Conservation (phyloP, 768 basidiomycete genomes). For the Tubosaeta sp. region DNA sequence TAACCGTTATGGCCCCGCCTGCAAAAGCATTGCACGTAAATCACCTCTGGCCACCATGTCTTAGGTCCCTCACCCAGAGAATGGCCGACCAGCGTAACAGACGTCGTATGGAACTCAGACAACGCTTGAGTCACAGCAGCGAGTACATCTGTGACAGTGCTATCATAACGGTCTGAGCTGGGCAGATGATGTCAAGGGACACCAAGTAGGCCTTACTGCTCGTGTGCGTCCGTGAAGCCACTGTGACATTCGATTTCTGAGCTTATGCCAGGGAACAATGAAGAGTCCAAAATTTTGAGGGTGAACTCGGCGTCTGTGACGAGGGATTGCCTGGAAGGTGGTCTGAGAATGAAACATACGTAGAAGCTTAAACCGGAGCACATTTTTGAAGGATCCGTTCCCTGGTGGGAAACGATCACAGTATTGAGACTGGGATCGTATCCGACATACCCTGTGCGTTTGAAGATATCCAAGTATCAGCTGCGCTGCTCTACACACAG, state of each 20-base stretch:
- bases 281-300: slow-evolving; percentile 30
- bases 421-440: slow-evolving; percentile 37
- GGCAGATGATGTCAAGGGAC: not conserved
- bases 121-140: slow-evolving; percentile 42
- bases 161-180: slow-evolving; percentile 8
- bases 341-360: not conserved
- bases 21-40: not conserved
- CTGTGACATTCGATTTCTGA: slow-evolving; percentile 40
- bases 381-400: slow-evolving; percentile 31
- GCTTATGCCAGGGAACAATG: slow-evolving; percentile 48
- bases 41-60: not conserved
- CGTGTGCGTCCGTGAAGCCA: slow-evolving; percentile 46
- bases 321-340: slow-evolving; percentile 27
- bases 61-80: slow-evolving; percentile 31
- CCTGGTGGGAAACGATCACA: slow-evolving; percentile 38
- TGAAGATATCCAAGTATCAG: not conserved
- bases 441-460: slow-evolving; percentile 47
- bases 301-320: slow-evolving; percentile 43
- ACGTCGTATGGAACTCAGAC: slow-evolving; percentile 29
- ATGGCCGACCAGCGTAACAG: slow-evolving; percentile 45
- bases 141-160: slow-evolving; percentile 39
- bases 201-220: slow-evolving; percentile 32
- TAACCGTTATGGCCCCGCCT: slow-evolving; percentile 37
- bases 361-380: not conserved
- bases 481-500: not conserved